Evolutionary conservation across 208 protist species (phyloP).

Genomic region (Trypanosoma scelopori): DNA sequence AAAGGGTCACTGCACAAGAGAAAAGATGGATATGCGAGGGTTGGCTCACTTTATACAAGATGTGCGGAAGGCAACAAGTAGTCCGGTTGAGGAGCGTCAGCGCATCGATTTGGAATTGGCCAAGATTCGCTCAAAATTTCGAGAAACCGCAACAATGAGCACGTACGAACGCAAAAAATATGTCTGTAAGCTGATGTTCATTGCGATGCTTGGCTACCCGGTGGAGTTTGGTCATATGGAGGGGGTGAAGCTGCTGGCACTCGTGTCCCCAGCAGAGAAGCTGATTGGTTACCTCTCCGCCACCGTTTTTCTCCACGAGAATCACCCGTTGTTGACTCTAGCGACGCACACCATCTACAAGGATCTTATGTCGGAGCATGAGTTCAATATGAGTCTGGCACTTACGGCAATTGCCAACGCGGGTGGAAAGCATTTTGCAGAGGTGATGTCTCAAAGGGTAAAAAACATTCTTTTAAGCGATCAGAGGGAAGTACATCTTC

Average conservation of each 20-base stretch:
- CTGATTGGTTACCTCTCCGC: slow-evolving; percentile 97
- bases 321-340: slow-evolving; percentile 96
- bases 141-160: slow-evolving; percentile 71
- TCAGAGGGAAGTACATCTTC: slow-evolving; percentile 78
- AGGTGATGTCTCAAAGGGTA: slow-evolving; percentile 95
- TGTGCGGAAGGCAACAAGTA: slow-evolving; percentile 89
- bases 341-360: slow-evolving; percentile 97
- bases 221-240: slow-evolving; percentile 99
- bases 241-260: slow-evolving; percentile 96
- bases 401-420: slow-evolving; percentile 97
- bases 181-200: slow-evolving; percentile 99
- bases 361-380: slow-evolving; percentile 93
- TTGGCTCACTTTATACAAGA: slow-evolving; percentile 96
- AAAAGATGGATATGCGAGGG: slow-evolving; percentile 97
- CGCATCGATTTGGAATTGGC: slow-evolving; percentile 98
- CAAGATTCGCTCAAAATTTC: slow-evolving; percentile 99
- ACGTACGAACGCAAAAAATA: slow-evolving; percentile 99
- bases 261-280: slow-evolving; percentile 96
- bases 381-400: slow-evolving; percentile 94
- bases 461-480: slow-evolving; percentile 92
- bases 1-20: neutral
- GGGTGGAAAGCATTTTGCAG: slow-evolving; percentile 97
- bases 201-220: slow-evolving; percentile 99
- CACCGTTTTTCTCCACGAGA: slow-evolving; percentile 96
- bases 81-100: slow-evolving; percentile 94